Conservation (phyloP, 139 green algal genomes). For the Volvox africanus region DNA sequence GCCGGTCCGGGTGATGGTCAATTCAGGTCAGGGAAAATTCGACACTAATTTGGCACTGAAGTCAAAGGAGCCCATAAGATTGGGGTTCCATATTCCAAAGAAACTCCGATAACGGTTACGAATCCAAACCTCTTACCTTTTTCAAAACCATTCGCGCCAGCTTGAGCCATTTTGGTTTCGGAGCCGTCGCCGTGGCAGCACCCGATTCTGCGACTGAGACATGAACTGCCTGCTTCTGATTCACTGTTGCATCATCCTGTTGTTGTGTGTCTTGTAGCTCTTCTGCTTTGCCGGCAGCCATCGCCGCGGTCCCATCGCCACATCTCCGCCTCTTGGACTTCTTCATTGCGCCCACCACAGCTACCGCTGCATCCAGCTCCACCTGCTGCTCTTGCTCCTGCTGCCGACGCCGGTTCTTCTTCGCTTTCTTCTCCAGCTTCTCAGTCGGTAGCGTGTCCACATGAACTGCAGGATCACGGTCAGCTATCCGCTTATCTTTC, state of each 20-base stretch:
- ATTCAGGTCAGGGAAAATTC: too few species aligned
- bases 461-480: not conserved
- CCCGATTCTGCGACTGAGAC: too few species aligned
- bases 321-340: conserved; percentile 46
- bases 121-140: not conserved
- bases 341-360: not conserved
- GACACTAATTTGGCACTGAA: too few species aligned
- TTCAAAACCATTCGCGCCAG: not conserved
- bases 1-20: too few species aligned
- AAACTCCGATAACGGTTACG: too few species aligned
- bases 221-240: not conserved
- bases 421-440: not conserved
- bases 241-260: not conserved
- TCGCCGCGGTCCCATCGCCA: not conserved
- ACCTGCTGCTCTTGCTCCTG: not conserved
- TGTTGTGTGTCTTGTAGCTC: not conserved
- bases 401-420: not conserved
- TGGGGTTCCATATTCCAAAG: too few species aligned
- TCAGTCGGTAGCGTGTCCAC: not conserved
- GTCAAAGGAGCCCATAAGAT: too few species aligned
- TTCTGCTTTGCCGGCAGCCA: not conserved
- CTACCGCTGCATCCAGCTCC: not conserved
- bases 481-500: not conserved
- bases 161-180: conserved; percentile 40
- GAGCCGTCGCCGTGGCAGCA: not conserved